Evolutionary conservation across 1,139 yeast species (phyloP), one percentile per base, ranked within the genome.

Genomic region (Geotrichum citri-aurantii): DNA sequence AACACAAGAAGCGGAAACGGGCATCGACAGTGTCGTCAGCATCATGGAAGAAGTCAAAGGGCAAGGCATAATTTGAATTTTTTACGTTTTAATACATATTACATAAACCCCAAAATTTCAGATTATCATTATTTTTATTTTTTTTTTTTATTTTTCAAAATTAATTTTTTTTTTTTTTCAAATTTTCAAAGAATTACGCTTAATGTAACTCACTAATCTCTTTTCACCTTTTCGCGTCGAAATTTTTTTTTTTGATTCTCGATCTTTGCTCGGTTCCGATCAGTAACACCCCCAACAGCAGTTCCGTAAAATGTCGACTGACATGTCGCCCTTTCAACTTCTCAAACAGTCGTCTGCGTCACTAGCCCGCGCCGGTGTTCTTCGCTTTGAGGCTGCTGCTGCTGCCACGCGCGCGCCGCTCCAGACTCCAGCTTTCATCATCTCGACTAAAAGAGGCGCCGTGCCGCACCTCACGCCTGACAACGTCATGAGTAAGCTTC

Each of bases 381-480:
- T 54, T 4, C 19, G 49, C 12, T 50, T 54, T 49, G 56, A 53
- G 49, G 27, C 52, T 17, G 29, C 50, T 17, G 56, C 46, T 37
- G 27, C 52, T 17, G 29, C 50, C 10, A 17, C 33, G 19, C 50
- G 55, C 31, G 6, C 46, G 3, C 40, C 62, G 17, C 52, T 69
- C 24, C 52, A 48, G 17, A 74, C 77, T 0, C 77, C 77, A 0
- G 65, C 64, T 5, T 67, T 69, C 50, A 23, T 75, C 23, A 64
- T 68, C n/a, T 68, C 75, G 2, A 72, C 78, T 1, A 65, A 70
- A 3, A 66, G 79, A 47, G 79, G 79, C 1, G 73, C 71, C 0
- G 65, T 76, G 23, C 75, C 77, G 3, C 79, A 76, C 59, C 55
- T 76, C 57, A 74, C 79, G 17, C 79, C 79, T 4, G 79, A 76